A percentile compares a stretch with the other conserved stretches of the same genome.
Conservation (phyloP, 345 rosid genomes). For the Cardiospermum halicacabum region DNA sequence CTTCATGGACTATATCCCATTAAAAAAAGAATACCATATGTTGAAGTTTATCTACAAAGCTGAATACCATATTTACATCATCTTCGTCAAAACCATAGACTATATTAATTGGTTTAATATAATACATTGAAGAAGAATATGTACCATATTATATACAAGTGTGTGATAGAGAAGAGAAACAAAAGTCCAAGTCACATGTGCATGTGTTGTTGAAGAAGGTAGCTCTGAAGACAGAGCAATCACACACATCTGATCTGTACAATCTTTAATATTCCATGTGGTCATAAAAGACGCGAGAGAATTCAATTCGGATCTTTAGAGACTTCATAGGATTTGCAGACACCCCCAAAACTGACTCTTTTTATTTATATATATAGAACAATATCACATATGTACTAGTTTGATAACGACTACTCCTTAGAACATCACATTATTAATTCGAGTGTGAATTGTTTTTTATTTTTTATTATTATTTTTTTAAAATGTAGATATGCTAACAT, state of each 20-base stretch:
- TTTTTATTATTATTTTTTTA: neutral
- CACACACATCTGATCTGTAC: neutral
- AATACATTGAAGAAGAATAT: no score
- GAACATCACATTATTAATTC: neutral
- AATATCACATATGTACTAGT: constrained; percentile 14
- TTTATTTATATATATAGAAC: neutral
- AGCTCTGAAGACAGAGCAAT: constrained; percentile 8
- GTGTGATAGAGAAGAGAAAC: neutral
- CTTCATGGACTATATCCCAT: neutral
- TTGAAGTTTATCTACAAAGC: neutral
- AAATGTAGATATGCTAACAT: no score
- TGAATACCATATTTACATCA: no score
- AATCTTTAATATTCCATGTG: constrained; percentile 17
- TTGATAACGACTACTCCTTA: constrained; percentile 7
- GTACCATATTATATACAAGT: neutral
- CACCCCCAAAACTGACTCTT: neutral
- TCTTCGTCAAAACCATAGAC: no score
- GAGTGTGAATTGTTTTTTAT: no score
- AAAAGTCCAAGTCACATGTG: constrained; percentile 1
- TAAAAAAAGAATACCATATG: no score
- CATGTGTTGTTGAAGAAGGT: neutral
- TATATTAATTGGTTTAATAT: no score
- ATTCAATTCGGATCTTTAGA: constrained; percentile 19
- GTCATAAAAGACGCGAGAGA: constrained; percentile 21
- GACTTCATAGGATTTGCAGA: constrained; percentile 15